Conservation (phyloP, 441 rosid species). For the Rhodomyrtus psidioides region DNA sequence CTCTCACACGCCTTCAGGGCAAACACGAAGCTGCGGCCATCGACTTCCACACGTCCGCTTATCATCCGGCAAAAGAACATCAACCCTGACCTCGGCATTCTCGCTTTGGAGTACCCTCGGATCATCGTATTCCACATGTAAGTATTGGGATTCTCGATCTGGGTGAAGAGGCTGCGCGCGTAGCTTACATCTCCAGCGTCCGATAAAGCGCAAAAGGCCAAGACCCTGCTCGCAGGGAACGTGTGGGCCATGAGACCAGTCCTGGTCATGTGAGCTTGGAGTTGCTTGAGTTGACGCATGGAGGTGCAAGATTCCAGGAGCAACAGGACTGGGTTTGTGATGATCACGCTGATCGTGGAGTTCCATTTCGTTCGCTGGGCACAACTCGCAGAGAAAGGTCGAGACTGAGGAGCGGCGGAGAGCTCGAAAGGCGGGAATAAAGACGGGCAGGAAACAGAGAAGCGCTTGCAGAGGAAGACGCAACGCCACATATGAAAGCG, state of each 20-base stretch:
- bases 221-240: constrained; percentile 13
- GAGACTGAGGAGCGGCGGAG: background rate
- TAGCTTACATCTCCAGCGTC: background rate
- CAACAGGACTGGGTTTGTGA: constrained; percentile 9
- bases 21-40: constrained; percentile 9
- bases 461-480: background rate
- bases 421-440: background rate
- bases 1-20: constrained; percentile 15
- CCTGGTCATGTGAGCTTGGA: constrained; percentile 9
- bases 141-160: constrained; percentile 3
- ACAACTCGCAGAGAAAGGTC: background rate
- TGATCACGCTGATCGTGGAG: background rate
- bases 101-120: constrained; percentile 1
- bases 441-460: background rate
- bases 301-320: constrained; percentile 3
- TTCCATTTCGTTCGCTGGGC: constrained; percentile 1
- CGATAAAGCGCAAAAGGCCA: constrained; percentile 11
- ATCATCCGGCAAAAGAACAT: background rate
- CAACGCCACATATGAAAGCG: background rate
- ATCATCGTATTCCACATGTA: constrained; percentile 19
- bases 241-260: constrained; percentile 2
- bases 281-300: constrained; percentile 11
- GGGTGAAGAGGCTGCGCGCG: constrained; percentile 6
- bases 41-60: constrained; percentile 4
- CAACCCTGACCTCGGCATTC: background rate